Percentiles rank a stretch among this genome's conserved stretches.
phyloP scores from a whole-genome alignment of 495 filamentous ascomycete species.

The Ramalina intermedia region DNA sequence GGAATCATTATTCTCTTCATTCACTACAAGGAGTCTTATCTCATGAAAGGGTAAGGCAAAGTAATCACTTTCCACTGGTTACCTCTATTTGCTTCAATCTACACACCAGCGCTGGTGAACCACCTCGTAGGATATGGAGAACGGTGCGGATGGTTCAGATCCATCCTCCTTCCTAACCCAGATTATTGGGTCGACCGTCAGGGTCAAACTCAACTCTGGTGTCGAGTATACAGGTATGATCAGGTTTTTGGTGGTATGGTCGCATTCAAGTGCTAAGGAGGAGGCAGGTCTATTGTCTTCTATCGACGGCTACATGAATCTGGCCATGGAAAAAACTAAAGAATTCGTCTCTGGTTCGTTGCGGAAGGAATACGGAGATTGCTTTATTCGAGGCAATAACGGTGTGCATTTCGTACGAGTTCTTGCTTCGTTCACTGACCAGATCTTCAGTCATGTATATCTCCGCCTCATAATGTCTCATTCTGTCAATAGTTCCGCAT shows the following conservation, averaged over 20 bases:
- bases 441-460: slow-evolving; percentile 51
- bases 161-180: slow-evolving; percentile 81
- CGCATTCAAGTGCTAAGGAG: background rate
- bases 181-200: slow-evolving; percentile 83
- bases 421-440: background rate
- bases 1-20: too few relatives aligned
- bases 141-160: slow-evolving; percentile 67
- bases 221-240: slow-evolving; percentile 79
- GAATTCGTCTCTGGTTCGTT: slow-evolving; percentile 78
- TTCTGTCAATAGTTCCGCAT: background rate
- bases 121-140: slow-evolving; percentile 44
- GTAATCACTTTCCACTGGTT: background rate
- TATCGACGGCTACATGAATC: slow-evolving; percentile 98
- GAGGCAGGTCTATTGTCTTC: slow-evolving; percentile 27
- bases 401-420: slow-evolving; percentile 32
- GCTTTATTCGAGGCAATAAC: slow-evolving; percentile 93
- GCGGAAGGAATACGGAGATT: slow-evolving; percentile 76
- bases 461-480: slow-evolving; percentile 27
- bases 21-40: too few relatives aligned
- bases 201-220: slow-evolving; percentile 89
- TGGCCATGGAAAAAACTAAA: slow-evolving; percentile 85
- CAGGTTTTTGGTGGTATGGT: background rate
- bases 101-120: background rate
- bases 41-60: background rate
- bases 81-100: too few relatives aligned